Evolutionary conservation across 2,329 filamentous ascomycete species (phyloP), one percentile per base, ranked within the genome.

Genomic region (Trichothecium roseum): DNA sequence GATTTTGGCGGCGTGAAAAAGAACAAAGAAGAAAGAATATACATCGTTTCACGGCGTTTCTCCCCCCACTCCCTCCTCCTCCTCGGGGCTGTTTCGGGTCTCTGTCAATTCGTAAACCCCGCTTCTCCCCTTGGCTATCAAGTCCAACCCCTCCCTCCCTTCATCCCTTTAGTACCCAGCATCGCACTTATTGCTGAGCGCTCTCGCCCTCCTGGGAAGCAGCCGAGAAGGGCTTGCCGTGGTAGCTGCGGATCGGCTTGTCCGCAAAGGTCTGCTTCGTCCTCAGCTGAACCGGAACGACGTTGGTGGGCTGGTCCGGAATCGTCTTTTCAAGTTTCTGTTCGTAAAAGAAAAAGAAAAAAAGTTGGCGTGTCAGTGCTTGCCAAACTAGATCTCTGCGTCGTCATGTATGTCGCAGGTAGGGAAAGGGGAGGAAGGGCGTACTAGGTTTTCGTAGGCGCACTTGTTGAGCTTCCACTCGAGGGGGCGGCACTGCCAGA

Each of bases 391-490:
- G 22, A 17, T 8, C 4, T 28, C 26, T 9, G 26, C n/a, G n/a
- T n/a, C n/a, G n/a, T n/a, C n/a, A n/a, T 32, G 10, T 29, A 13
- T 28, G n/a, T 5, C 26, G 28, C 24, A 28, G 24, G 12, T 14
- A 7, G 8, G 9, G 34, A 13, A 20, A 8, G 30, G 34, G n/a
- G 17, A 22, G 9, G 15, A 13, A 7, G 13, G 9, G 69, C 83
- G 42, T 69, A 98, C 91, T 68, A 98, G 63, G 59, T 95, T 96
- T 47, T 95, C 81, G 56, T 84, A 96, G 33, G 95, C 88, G 63
- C 91, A 98, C 66, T 81, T 82, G 72, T 95, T 98, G 52, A 98
- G 68, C 56, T 80, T 80, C 75, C 85, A 81, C 70, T 98, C 91
- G 44, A 74, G 69, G 53, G 78, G 79, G 51, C 91, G 78, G 69